Percentiles rank a stretch among this genome's conserved stretches.
These are phyloP conservation scores for Byssothecium circinans DNA, from an alignment of 2,329 filamentous ascomycete genomes.

Conservation along the genomic window DNA sequence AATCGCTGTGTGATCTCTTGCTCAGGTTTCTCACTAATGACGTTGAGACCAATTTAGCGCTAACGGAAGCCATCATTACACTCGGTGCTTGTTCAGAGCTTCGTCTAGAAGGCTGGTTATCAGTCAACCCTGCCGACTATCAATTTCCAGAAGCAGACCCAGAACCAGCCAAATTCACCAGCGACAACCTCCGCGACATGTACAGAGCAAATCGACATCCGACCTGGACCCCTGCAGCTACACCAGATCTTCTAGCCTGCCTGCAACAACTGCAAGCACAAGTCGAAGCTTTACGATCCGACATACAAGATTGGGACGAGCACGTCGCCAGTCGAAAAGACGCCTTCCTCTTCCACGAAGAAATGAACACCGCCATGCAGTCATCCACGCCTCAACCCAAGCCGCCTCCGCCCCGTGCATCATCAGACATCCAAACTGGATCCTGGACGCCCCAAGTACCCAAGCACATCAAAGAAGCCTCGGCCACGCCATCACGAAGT, in stretches of 20 bases:
- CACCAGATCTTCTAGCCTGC: constrained; percentile 47
- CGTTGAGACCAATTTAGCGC: constrained; percentile 83
- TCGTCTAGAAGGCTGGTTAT: constrained; percentile 85
- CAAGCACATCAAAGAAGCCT: constrained; percentile 36
- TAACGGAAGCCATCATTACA: constrained; percentile 82
- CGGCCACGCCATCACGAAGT: constrained; percentile 34
- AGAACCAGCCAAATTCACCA: constrained; percentile 28
- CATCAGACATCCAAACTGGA: constrained; percentile 30
- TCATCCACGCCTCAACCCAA: constrained; percentile 32
- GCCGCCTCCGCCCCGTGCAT: constrained; percentile 20
- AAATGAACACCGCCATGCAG: constrained; percentile 46
- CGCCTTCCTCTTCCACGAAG: constrained; percentile 52
- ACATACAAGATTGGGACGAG: constrained; percentile 51
- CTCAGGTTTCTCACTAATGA: constrained; percentile 85
- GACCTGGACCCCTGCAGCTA: constrained; percentile 38
- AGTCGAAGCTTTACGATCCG: constrained; percentile 46
- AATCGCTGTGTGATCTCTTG: constrained; percentile 60
- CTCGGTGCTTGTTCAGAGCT: constrained; percentile 84
- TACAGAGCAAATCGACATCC: constrained; percentile 41
- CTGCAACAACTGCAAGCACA: constrained; percentile 48
- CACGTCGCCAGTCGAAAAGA: constrained; percentile 53
- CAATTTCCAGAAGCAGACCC: constrained; percentile 31
- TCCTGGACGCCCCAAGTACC: constrained; percentile 43
- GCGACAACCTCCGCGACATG: constrained; percentile 35
- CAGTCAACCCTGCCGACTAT: constrained; percentile 64